phyloP scores from a whole-genome alignment of 1,284 basidiomycete genomes.

The Chondrostereum purpureum region DNA sequence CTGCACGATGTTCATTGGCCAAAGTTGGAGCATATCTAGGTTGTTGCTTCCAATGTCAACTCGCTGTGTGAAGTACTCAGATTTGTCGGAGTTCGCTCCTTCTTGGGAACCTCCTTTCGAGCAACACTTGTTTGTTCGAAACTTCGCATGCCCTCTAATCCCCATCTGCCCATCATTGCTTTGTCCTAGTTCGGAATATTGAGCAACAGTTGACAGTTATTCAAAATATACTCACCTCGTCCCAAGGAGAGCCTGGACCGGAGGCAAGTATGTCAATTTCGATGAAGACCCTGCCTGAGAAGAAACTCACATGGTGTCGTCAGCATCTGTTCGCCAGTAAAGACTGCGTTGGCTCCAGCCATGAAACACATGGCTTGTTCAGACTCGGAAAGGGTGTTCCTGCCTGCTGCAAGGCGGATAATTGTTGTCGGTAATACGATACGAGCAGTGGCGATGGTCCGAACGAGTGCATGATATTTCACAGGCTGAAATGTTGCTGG shows the following conservation, averaged over 20 bases:
- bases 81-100: too few species aligned
- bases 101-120: slow-evolving; percentile 38
- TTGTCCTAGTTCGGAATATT: slow-evolving; percentile 60
- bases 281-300: slow-evolving; percentile 7
- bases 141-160: slow-evolving; percentile 84
- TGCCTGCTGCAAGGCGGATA: slow-evolving; percentile 91
- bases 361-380: slow-evolving; percentile 98
- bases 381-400: slow-evolving; percentile 84
- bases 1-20: too few species aligned
- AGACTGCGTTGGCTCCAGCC: slow-evolving; percentile 97
- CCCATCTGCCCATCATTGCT: slow-evolving; percentile 90
- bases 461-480: slow-evolving; percentile 77
- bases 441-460: slow-evolving; percentile 93
- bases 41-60: too few species aligned
- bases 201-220: slow-evolving; percentile 12
- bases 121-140: slow-evolving; percentile 64
- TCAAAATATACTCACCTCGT: slow-evolving; percentile 46
- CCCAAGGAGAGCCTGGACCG: slow-evolving; percentile 29
- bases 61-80: too few species aligned
- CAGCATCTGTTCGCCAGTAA: slow-evolving; percentile 96
- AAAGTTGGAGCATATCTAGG: too few species aligned
- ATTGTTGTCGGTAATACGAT: slow-evolving; percentile 90
- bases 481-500: too few species aligned
- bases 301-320: slow-evolving; percentile 82
- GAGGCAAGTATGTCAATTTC: slow-evolving; percentile 14